Evolutionary conservation across 768 basidiomycete species (phyloP).

Genomic region (Boletales sp.): DNA sequence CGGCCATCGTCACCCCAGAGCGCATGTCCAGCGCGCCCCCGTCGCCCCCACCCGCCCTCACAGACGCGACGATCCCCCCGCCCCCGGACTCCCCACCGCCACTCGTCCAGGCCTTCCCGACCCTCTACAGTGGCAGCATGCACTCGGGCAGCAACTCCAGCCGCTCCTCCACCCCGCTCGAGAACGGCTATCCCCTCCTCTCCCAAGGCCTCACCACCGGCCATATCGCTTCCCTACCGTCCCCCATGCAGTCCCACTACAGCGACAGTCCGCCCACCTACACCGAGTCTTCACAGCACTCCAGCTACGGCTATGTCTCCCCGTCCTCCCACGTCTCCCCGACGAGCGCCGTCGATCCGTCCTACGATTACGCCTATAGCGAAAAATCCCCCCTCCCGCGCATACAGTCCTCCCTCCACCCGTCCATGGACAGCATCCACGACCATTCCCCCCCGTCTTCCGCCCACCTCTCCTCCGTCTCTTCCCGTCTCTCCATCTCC

Average conservation of each 20-base stretch:
- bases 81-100: constrained; percentile 57
- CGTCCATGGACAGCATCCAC: constrained; percentile 25
- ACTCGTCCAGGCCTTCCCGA: constrained; percentile 42
- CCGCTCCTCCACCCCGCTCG: constrained; percentile 46
- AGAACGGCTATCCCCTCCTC: constrained; percentile 38
- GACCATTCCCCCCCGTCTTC: constrained; percentile 30
- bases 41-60: constrained; percentile 42
- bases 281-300: constrained; percentile 29
- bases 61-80: constrained; percentile 37
- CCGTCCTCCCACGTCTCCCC: constrained; percentile 22
- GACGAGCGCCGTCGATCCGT: constrained; percentile 19
- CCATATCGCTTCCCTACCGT: constrained; percentile 28
- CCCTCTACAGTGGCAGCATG: constrained; percentile 23
- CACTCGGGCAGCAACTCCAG: constrained; percentile 36
- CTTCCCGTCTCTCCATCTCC: constrained; percentile 58
- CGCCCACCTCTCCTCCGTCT: constrained; percentile 32
- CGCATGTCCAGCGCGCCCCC: constrained; percentile 24
- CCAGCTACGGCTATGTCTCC: constrained; percentile 28
- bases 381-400: constrained; percentile 30
- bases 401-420: constrained; percentile 29
- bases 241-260: constrained; percentile 28
- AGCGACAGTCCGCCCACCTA: constrained; percentile 30
- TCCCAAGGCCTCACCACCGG: constrained; percentile 37
- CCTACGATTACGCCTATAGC: constrained; percentile 28
- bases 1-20: constrained; percentile 23